Conservation (phyloP, 768 basidiomycete species). For the Pulveroboletus frians region DNA sequence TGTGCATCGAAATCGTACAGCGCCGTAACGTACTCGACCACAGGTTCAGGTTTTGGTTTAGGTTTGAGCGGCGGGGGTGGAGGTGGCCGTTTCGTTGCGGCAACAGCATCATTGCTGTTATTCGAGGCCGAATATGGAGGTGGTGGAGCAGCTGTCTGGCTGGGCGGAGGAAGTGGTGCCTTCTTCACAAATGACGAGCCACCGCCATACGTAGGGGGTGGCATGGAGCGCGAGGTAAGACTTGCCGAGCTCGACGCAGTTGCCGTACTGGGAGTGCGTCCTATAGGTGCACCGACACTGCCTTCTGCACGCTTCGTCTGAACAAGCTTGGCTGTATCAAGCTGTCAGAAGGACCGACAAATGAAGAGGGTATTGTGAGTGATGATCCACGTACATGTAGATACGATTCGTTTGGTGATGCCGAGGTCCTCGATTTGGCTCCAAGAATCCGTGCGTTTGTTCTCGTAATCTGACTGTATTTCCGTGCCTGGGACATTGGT, state of each 20-base stretch:
- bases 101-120: constrained; percentile 24
- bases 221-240: constrained; percentile 20
- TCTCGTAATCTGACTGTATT: constrained; percentile 73
- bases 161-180: constrained; percentile 35
- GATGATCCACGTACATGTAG: constrained; percentile 60
- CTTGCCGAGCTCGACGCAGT: constrained; percentile 27
- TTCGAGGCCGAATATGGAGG: constrained; percentile 30
- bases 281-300: constrained; percentile 33
- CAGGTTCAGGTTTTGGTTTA: constrained; percentile 68
- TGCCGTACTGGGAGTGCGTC: constrained; percentile 25
- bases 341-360: constrained; percentile 6
- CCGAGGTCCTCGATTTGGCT: constrained; percentile 71
- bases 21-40: constrained; percentile 77
- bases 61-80: constrained; percentile 91
- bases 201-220: constrained; percentile 19
- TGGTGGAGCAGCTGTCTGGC: constrained; percentile 39
- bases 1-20: constrained; percentile 94
- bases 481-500: constrained; percentile 59
- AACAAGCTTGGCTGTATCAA: constrained; percentile 57
- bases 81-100: constrained; percentile 66
- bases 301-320: constrained; percentile 43
- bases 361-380: not conserved
- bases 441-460: constrained; percentile 78
- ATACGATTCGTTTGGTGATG: constrained; percentile 79
- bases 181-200: constrained; percentile 38